phyloP scores from a whole-genome alignment of 2,329 filamentous ascomycete genomes.

The Alternaria alternata region DNA sequence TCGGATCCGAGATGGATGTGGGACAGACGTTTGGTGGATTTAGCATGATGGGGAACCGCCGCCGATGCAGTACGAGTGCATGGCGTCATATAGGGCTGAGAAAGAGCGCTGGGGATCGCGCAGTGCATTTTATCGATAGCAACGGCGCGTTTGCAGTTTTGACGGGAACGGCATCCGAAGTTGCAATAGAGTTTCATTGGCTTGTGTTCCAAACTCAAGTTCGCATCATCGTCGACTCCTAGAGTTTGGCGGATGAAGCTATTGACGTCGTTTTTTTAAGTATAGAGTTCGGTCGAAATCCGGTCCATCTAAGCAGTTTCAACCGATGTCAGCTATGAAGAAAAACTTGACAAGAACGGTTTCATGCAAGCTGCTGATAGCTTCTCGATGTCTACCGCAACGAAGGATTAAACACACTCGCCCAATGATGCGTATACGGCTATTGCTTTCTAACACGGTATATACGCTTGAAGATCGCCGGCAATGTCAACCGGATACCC shows the following conservation, averaged over 20 bases:
- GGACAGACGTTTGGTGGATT: slow-evolving; percentile 1
- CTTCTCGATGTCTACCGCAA: neutral
- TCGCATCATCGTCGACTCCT: neutral
- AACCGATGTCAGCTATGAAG: neutral
- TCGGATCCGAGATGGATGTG: neutral
- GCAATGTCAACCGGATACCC: neutral
- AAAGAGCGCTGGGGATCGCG: neutral
- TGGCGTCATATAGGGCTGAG: slow-evolving; percentile 19
- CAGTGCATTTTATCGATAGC: slow-evolving; percentile 6
- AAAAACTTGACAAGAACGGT: neutral
- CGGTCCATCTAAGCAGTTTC: neutral
- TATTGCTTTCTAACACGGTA: neutral
- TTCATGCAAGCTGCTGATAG: neutral
- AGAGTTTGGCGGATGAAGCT: neutral
- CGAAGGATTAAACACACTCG: neutral
- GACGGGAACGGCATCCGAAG: neutral
- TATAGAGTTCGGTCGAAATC: neutral
- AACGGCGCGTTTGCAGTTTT: slow-evolving; percentile 1
- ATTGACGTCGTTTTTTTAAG: neutral
- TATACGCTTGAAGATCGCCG: slow-evolving; percentile 1
- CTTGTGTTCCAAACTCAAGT: neutral
- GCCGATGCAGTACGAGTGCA: neutral
- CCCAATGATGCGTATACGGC: neutral
- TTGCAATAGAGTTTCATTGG: neutral
- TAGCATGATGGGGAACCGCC: slow-evolving; percentile 2